phyloP scores from a whole-genome alignment of 768 basidiomycete genomes.

The Suillus subalutaceus region DNA sequence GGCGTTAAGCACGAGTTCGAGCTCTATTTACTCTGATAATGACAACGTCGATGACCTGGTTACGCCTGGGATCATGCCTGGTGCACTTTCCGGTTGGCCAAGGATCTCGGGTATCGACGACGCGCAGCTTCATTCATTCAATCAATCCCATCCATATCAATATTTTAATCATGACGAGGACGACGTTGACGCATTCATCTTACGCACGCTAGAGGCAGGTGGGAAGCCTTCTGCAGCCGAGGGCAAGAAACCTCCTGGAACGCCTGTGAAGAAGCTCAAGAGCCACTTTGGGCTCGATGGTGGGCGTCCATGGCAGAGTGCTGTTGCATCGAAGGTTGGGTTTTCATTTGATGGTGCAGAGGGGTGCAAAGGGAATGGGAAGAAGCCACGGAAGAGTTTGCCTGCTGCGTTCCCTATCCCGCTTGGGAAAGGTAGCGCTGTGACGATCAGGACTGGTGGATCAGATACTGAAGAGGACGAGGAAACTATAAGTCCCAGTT shows the following conservation, averaged over 20 bases:
- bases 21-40: constrained; percentile 56
- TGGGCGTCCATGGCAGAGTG: constrained; percentile 81
- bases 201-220: constrained; percentile 64
- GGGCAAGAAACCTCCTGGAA: constrained; percentile 71
- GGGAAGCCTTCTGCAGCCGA: constrained; percentile 48
- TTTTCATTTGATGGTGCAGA: constrained; percentile 48
- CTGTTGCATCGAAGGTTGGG: constrained; percentile 67
- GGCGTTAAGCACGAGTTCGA: constrained; percentile 48
- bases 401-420: constrained; percentile 68
- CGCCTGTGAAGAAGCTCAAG: constrained; percentile 78
- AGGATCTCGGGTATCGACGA: constrained; percentile 46
- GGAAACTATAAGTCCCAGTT: constrained; percentile 61
- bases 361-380: constrained; percentile 41
- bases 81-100: constrained; percentile 66
- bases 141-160: constrained; percentile 10
- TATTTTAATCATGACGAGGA: constrained; percentile 31
- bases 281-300: constrained; percentile 52
- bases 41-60: constrained; percentile 62
- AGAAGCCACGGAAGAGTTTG: constrained; percentile 63
- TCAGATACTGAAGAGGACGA: constrained; percentile 67
- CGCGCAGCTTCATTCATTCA: constrained; percentile 17
- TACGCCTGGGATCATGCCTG: constrained; percentile 65
- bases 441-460: constrained; percentile 38
- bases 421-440: constrained; percentile 33
- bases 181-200: constrained; percentile 72